Evolutionary conservation across 805 yeast species (phyloP), one percentile per base, ranked within the genome.

Genomic region (Ogataea salicorniae): DNA sequence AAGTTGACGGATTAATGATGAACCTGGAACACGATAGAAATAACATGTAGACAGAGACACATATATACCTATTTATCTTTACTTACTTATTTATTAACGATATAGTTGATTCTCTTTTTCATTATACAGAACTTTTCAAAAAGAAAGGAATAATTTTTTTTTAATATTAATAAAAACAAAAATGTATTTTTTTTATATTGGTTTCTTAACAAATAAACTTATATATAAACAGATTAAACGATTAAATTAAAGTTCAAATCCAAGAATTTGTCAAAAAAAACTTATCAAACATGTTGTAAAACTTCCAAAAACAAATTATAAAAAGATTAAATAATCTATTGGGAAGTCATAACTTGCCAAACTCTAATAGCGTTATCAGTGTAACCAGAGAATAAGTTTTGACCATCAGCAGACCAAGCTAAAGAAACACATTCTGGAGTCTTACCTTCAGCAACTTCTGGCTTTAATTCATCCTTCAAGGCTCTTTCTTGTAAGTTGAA

Each of bases 361-460:
- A 94, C 99, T 81, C 99, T 92, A 83, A 94, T 92, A 73, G 87
- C 83, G 83, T 88, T 88, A 79, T 94, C 99, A 70, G 97, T 91
- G 97, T 94, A 94, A 83, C 99, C 99, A 68, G 98, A 96, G 74
- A 89, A 94, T 77, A 94, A 83, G 86, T 86, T 89, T 83, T 92
- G 98, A 75, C 99, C 99, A 69, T 94, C 99, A 76, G 96, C 92
- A 68, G 98, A 91, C 99, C 99, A 94, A 74, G 97, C 89, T 73
- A 94, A 83, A 62, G 98, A 92, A 73, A 94, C 80, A 74, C 95
- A 92, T 76, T 89, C 96, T 72, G 99, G 98, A 78, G 89, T 96
- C 83, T 88, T 88, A 65, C 95, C 91, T 77, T 85, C 84, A 68
- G 94, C 87, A 71, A 89, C 88, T 80, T 94, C 98, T 73, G 98